Base-by-base conservation (phyloP, 1,284 basidiomycete genomes). In the Trametes versicolor region DNA sequence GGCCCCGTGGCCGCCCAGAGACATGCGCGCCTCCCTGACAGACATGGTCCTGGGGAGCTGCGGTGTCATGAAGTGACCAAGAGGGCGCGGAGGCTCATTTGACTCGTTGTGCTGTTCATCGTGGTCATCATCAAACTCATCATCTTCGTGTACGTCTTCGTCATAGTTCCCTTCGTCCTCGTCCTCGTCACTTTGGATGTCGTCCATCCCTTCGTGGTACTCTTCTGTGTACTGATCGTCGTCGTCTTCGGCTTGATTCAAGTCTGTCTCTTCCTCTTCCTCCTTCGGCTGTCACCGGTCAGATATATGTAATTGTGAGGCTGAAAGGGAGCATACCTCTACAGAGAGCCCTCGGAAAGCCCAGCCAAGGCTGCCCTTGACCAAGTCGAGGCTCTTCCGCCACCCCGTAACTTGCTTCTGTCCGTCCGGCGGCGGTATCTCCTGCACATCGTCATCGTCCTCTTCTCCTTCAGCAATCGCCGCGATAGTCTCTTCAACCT, bases 31-130 rank as follows among this genome's bases (percentile, higher is more conserved):
- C 39, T 27, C 69, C 50, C 25, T 71, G 52, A 61, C 66, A 62
- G 6, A 68, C 68, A 29, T 71, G 70, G 15, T 54, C 0, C 73
- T 66, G 7, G 70, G 65, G 10, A 72, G 70, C 64, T 81, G 86
- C 0, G 87, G 87, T 0, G 87, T 88, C 84, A 86, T 85, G 76
- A 89, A 89, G 4, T 78, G 75, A 17, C 82, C 76, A 17, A 78
- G 69, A 39, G 69, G 37, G 6, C 59, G 69, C n/a, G 58, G 66
- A 13, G 54, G 34, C 17, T 55, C 63, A n/a, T 29, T 43, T 29
- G 29, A 29, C 49, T 64, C 41, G 23, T 62, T 58, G 17, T 62
- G 64, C 47, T 48, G 56, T 15, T 56, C 62, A 21, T 64, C 60
- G 32, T 68, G 41, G 19, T 71, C 49, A 1, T 55, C 53, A 8